Base-by-base conservation (phyloP, 331 rosid species). In the Phaseolus coccineus region DNA sequence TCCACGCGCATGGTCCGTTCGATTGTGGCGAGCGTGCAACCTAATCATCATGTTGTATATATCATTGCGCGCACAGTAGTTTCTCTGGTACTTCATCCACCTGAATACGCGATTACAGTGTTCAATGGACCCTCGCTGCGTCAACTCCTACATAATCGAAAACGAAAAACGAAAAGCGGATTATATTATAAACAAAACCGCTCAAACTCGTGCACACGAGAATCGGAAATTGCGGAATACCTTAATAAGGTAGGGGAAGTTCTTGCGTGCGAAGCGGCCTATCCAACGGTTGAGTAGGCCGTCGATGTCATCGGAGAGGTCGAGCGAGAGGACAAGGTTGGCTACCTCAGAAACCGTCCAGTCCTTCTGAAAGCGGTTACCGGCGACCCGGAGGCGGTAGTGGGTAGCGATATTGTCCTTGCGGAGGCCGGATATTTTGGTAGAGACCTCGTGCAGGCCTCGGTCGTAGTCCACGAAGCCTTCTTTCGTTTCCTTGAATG, bases 11-110 rank as follows among this genome's bases (percentile, higher is more conserved):
- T 91, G 92, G 79, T 92, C 97, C 37, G 71, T 85, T 65, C 86
- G 90, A 83, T 84, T 82, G 80, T 94, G 97, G 87, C 98, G 86
- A 3, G 96, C 96, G 5, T 89, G 91, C 84, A 92, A 86, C 79
- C 97, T 86, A 51, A 94, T 94, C 96, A 94, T 82, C 96, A 92
- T 87, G 71, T 94, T 92, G 83, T 94, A 92, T 0, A 94, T 88
- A 83, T 94, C 98, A 28, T 82, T 92, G 13, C 97, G 93, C 56
- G 97, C 97, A 83, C 91, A 84, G 70, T 92, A 94, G 71, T 91
- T 91, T 79, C 39, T 85, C 85, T 91, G 97, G 24, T 63, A 80
- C 78, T 92, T 92, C 98, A 94, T 92, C 98, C 98, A 94, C 56
- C 64, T 42, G 77, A 94, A 92, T 30, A 91, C 97, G 50, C 40